Evolutionary conservation across 495 filamentous ascomycete genomes (phyloP).

Genomic region (Astrothelium macrocarpum): DNA sequence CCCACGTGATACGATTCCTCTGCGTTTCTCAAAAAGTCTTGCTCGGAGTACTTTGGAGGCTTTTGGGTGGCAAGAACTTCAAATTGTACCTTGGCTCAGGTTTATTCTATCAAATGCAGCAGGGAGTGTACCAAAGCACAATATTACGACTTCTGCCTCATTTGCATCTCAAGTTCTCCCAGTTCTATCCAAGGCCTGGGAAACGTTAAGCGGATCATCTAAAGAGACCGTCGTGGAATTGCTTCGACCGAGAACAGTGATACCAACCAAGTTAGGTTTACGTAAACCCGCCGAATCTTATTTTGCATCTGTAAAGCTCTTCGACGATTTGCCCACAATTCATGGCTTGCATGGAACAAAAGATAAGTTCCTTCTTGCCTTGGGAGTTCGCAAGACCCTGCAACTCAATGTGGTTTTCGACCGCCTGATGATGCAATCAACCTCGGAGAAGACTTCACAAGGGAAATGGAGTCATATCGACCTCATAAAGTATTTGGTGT

Average conservation of each 20-base stretch:
- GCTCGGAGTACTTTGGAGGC: slow-evolving; percentile 55
- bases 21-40: slow-evolving; percentile 60
- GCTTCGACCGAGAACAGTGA: slow-evolving; percentile 58
- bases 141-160: slow-evolving; percentile 57
- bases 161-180: slow-evolving; percentile 73
- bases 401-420: slow-evolving; percentile 90
- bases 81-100: slow-evolving; percentile 70
- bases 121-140: slow-evolving; percentile 41
- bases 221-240: slow-evolving; percentile 55
- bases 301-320: slow-evolving; percentile 84
- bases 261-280: slow-evolving; percentile 90
- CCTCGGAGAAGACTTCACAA: slow-evolving; percentile 32
- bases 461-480: slow-evolving; percentile 85
- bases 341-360: slow-evolving; percentile 66
- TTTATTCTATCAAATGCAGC: slow-evolving; percentile 60
- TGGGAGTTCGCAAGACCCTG: slow-evolving; percentile 82
- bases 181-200: slow-evolving; percentile 82
- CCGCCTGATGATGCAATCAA: slow-evolving; percentile 54
- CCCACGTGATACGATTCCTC: slow-evolving; percentile 73
- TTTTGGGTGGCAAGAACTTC: slow-evolving; percentile 74
- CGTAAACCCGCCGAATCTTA: slow-evolving; percentile 77
- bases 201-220: slow-evolving; percentile 52
- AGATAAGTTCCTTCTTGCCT: slow-evolving; percentile 71
- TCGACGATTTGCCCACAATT: slow-evolving; percentile 82
- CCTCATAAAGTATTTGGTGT: slow-evolving; percentile 84